Evolutionary conservation across 2,329 filamentous ascomycete species (phyloP).

Genomic region (Trichoderma harzianum): DNA sequence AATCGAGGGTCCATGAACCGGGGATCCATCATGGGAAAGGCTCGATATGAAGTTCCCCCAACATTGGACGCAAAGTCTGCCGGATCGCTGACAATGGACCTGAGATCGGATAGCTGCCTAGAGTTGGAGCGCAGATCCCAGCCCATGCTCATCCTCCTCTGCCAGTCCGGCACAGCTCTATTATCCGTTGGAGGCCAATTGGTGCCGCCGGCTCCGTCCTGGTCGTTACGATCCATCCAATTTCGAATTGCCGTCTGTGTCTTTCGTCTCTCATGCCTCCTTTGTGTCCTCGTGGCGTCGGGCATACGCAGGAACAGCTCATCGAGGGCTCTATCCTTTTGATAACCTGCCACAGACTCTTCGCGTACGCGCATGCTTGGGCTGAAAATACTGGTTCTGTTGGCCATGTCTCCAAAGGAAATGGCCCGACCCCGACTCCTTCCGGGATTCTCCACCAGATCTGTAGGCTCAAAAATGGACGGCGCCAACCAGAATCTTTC

Average conservation of each 20-base stretch:
- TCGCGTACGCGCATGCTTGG: slow-evolving; percentile 71
- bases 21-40: slow-evolving; percentile 21
- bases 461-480: slow-evolving; percentile 75
- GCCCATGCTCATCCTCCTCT: slow-evolving; percentile 51
- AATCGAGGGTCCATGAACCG: slow-evolving; percentile 16
- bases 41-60: slow-evolving; percentile 38
- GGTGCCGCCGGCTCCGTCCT: slow-evolving; percentile 40
- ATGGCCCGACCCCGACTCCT: slow-evolving; percentile 48
- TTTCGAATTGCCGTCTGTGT: slow-evolving; percentile 79
- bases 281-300: slow-evolving; percentile 58
- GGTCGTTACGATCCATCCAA: slow-evolving; percentile 79
- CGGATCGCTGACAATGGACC: slow-evolving; percentile 62
- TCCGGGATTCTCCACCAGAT: slow-evolving; percentile 72
- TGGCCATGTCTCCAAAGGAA: slow-evolving; percentile 56
- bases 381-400: slow-evolving; percentile 65
- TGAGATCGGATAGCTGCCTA: slow-evolving; percentile 52
- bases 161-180: slow-evolving; percentile 44
- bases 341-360: slow-evolving; percentile 82
- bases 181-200: slow-evolving; percentile 51
- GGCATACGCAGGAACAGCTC: slow-evolving; percentile 82
- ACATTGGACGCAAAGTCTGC: slow-evolving; percentile 58
- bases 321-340: slow-evolving; percentile 85
- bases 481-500: slow-evolving; percentile 76
- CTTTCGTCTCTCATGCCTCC: slow-evolving; percentile 63
- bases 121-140: slow-evolving; percentile 47